phyloP scores from a whole-genome alignment of 495 filamentous ascomycete genomes.

The Glonium stellatum region DNA sequence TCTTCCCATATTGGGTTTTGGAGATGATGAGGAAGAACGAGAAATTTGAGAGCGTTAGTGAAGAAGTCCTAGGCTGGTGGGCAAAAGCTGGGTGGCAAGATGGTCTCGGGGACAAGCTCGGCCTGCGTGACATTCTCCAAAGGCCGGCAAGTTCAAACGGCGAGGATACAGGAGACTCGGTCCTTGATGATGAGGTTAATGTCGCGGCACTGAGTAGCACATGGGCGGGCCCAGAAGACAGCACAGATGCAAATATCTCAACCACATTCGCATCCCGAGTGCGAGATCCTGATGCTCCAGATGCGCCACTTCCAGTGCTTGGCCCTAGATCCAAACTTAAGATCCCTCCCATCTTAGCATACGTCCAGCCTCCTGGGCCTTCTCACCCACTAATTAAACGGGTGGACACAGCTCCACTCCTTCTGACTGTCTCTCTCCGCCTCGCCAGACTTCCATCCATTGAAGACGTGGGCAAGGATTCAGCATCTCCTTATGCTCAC shows the following conservation, averaged over 20 bases:
- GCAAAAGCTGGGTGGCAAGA: conserved; percentile 88
- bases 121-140: conserved; percentile 58
- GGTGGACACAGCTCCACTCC: conserved; percentile 75
- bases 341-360: conserved; percentile 68
- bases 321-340: conserved; percentile 26
- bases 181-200: conserved; percentile 53
- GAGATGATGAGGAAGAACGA: conserved; percentile 73
- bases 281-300: conserved; percentile 11
- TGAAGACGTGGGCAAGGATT: conserved; percentile 49
- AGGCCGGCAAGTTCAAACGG: conserved; percentile 36
- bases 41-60: conserved; percentile 73
- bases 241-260: neutral
- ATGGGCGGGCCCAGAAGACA: conserved; percentile 18
- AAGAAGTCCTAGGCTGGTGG: conserved; percentile 93
- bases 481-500: conserved; percentile 65
- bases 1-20: conserved; percentile 86
- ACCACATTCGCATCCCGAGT: conserved; percentile 42
- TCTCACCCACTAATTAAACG: conserved; percentile 62
- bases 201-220: conserved; percentile 57
- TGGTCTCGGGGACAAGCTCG: conserved; percentile 69
- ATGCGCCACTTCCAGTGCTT: conserved; percentile 7
- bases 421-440: conserved; percentile 73
- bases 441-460: conserved; percentile 71
- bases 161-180: conserved; percentile 28
- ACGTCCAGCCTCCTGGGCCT: conserved; percentile 55